These are phyloP conservation scores for California macrophylla DNA, from an alignment of 441 rosid genomes.

Conservation along the genomic window DNA sequence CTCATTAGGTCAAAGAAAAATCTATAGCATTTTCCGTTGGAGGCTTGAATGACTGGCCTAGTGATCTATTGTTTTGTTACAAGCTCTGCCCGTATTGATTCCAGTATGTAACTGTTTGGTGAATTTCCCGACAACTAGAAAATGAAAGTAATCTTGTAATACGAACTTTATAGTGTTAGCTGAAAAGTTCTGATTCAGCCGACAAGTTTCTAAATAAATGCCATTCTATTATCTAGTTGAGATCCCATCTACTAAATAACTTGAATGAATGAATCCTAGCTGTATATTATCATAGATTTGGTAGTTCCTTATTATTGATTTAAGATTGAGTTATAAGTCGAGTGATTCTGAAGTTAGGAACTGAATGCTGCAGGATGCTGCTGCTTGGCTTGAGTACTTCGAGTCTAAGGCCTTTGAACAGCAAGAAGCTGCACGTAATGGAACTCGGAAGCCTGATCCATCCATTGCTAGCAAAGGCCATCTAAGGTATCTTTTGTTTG, in stretches of 20 bases:
- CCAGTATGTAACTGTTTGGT: neutral
- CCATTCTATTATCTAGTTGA: neutral
- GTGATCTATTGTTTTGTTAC: neutral
- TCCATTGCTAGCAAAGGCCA: constrained; percentile 83
- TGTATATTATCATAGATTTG: neutral
- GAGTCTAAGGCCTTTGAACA: constrained; percentile 76
- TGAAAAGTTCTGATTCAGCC: neutral
- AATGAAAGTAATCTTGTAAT: neutral
- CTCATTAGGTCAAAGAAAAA: neutral
- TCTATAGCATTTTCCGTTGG: neutral
- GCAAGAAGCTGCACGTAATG: constrained; percentile 81
- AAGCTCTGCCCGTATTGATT: neutral
- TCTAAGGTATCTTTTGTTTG: constrained; percentile 41
- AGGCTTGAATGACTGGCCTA: constrained; percentile 2
- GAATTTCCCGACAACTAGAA: neutral
- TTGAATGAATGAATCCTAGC: constrained; percentile 1
- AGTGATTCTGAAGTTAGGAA: constrained; percentile 9
- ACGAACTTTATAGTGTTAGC: neutral
- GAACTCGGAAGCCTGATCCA: constrained; percentile 75
- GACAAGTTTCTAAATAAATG: neutral
- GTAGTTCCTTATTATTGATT: neutral
- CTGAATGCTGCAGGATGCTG: constrained; percentile 48
- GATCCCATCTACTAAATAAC: neutral
- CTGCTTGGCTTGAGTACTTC: constrained; percentile 82
- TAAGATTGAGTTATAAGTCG: neutral